These are phyloP conservation scores for Rhodotorula mucilaginosa DNA, from an alignment of 1,284 basidiomycete genomes.

Conservation along the genomic window DNA sequence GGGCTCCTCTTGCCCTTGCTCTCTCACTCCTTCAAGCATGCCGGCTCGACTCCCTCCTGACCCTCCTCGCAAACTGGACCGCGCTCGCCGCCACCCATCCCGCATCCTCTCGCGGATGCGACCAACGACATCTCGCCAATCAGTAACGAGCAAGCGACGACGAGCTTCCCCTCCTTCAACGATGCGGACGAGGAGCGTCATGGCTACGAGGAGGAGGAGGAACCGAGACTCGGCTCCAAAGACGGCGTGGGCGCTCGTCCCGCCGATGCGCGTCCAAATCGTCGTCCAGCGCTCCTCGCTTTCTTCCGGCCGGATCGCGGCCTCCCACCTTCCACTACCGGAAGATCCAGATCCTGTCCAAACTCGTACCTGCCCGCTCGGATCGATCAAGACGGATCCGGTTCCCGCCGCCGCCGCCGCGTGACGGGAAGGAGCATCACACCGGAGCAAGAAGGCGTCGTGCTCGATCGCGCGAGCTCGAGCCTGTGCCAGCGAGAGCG, in stretches of 20 bases:
- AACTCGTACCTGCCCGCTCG: conserved; percentile 7
- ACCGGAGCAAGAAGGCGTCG: conserved; percentile 20
- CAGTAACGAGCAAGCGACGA: no score
- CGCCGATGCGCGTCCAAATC: neutral
- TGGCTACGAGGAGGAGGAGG: neutral
- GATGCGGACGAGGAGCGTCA: neutral
- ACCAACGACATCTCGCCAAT: neutral
- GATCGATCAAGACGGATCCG: conserved; percentile 2
- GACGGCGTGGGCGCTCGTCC: neutral
- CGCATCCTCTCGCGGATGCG: neutral
- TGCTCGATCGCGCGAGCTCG: conserved; percentile 20
- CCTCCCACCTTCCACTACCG: conserved; percentile 41
- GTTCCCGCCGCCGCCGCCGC: neutral
- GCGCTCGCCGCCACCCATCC: no score
- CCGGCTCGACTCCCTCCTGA: no score
- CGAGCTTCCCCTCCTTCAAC: neutral
- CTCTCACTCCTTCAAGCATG: neutral
- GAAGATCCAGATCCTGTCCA: conserved; percentile 47
- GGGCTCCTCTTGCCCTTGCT: neutral
- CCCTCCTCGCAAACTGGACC: neutral
- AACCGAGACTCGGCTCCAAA: neutral
- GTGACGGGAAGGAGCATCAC: conserved; percentile 3
- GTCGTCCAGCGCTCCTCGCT: neutral
- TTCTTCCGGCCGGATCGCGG: neutral
- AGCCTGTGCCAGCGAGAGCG: conserved; percentile 10